These are phyloP conservation scores for Pythium insidiosum DNA, from an alignment of 352 stramenopile genomes.

Conservation along the genomic window DNA sequence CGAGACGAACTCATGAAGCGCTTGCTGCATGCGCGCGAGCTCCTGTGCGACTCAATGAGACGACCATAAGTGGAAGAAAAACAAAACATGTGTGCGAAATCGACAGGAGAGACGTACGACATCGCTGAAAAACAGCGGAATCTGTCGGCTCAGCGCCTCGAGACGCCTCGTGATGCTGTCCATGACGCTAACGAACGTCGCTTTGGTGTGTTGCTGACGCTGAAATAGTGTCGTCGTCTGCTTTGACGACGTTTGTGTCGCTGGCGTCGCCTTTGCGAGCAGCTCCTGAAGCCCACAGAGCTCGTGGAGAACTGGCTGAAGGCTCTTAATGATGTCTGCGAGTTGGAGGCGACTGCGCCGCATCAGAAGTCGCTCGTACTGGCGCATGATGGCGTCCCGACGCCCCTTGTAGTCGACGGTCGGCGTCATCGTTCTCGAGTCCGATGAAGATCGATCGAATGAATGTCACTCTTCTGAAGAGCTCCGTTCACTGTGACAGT, in stretches of 20 bases:
- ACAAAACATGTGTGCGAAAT: neutral
- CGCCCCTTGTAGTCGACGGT: neutral
- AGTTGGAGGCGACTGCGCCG: constrained; percentile 29
- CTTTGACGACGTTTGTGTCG: neutral
- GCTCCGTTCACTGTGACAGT: no score
- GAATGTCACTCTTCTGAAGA: no score
- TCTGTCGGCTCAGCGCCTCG: neutral
- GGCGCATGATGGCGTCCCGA: constrained; percentile 7
- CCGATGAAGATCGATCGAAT: no score
- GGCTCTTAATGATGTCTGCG: constrained; percentile 12
- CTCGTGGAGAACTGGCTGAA: constrained; percentile 6
- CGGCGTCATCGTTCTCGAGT: neutral
- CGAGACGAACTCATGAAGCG: constrained; percentile 9
- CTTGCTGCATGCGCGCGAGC: constrained; percentile 3
- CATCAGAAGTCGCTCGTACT: constrained; percentile 43
- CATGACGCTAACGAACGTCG: constrained; percentile 4
- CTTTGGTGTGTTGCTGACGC: neutral
- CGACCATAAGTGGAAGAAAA: neutral
- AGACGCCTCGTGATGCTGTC: constrained; percentile 3
- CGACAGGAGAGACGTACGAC: constrained; percentile 1
- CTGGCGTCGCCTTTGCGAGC: constrained; percentile 3
- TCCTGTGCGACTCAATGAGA: no score
- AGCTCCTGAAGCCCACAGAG: constrained; percentile 10
- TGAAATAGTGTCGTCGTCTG: neutral
- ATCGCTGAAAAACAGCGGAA: constrained; percentile 17